A percentile compares a stretch with the other conserved stretches of the same genome.
phyloP scores from a whole-genome alignment of 805 yeast species.

The Candida lessepsii region DNA sequence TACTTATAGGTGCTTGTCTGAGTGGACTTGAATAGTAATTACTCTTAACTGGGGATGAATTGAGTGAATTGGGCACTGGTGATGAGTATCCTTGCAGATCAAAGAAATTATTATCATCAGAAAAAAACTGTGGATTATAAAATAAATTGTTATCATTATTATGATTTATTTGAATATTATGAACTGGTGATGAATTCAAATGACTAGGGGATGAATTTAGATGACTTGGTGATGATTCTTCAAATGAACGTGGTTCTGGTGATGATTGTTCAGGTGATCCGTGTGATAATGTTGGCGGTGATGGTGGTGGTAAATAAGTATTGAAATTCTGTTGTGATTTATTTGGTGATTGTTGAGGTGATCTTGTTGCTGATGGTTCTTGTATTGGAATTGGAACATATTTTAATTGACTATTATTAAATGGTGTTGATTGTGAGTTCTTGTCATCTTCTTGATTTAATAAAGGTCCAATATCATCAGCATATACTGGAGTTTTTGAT shows the following conservation, averaged over 20 bases:
- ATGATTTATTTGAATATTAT: constrained; percentile 12
- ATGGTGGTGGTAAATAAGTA: constrained; percentile 36
- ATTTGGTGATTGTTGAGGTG: constrained; percentile 4
- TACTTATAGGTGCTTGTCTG: constrained; percentile 16
- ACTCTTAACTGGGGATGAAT: constrained; percentile 33
- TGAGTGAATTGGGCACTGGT: constrained; percentile 23
- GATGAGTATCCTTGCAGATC: constrained; percentile 20
- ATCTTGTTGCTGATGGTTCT: constrained; percentile 22
- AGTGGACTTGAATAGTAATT: constrained; percentile 17
- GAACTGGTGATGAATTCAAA: constrained; percentile 24
- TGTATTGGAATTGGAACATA: constrained; percentile 44
- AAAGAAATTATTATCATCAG: constrained; percentile 24
- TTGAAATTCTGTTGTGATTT: constrained; percentile 5
- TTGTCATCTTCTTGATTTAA: constrained; percentile 12
- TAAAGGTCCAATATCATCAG: constrained; percentile 37
- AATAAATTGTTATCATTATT: constrained; percentile 19
- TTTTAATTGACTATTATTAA: constrained; percentile 16
- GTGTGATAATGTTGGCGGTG: constrained; percentile 30
- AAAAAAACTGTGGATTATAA: constrained; percentile 41
- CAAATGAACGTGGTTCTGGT: constrained; percentile 29
- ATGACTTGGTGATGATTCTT: constrained; percentile 30
- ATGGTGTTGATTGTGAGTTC: constrained; percentile 4
- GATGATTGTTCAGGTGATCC: constrained; percentile 40
- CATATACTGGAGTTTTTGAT: constrained; percentile 19
- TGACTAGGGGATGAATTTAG: constrained; percentile 30